Evolutionary conservation across 2,329 filamentous ascomycete genomes (phyloP), one percentile per base, ranked within the genome.

Genomic region (Phoma sp.): DNA sequence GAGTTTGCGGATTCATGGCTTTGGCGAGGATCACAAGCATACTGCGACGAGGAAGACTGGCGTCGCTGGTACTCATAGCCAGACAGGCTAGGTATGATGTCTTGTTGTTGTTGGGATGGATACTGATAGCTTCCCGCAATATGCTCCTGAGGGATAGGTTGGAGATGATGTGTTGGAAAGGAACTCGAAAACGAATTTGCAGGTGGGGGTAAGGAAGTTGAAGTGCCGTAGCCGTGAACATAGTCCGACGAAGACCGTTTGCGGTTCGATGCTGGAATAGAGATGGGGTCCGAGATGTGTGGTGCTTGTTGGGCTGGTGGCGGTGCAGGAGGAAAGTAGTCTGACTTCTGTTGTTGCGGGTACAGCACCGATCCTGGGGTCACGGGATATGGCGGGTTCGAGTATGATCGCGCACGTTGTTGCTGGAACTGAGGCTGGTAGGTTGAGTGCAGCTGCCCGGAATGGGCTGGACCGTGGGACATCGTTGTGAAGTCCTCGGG

Each of bases 381-480:
- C 14, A 49, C 52, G 29, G 61, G 61, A 36, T 64, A 64, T 5
- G 61, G 60, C 32, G 60, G 57, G 23, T 55, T 55, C 8, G 52
- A 55, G 37, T 55, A 38, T n/a, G 47, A 50, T 29, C 52, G 46
- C 6, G 29, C 11, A 37, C 49, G 38, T 47, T 54, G 60, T 37
- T 57, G 45, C 8, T 47, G 56, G 22, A 48, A 37, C 29, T 49
- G 47, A 44, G 49, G 53, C 30, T 45, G 52, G 44, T 62, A 58
- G 9, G 59, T 57, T 9, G 58, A 44, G 37, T 56, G 59, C 11
- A 59, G 25, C 35, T 61, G 58, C 23, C 53, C 58, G 3, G 55
- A 63, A 38, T 53, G 57, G 51, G 50, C 58, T 14, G 62, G 63
- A 52, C 54, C 60, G 57, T 63, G 66, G 25, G 64, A 66, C 64